phyloP scores from a whole-genome alignment of 2,329 filamentous ascomycete genomes.

The Colletotrichum costaricense region DNA sequence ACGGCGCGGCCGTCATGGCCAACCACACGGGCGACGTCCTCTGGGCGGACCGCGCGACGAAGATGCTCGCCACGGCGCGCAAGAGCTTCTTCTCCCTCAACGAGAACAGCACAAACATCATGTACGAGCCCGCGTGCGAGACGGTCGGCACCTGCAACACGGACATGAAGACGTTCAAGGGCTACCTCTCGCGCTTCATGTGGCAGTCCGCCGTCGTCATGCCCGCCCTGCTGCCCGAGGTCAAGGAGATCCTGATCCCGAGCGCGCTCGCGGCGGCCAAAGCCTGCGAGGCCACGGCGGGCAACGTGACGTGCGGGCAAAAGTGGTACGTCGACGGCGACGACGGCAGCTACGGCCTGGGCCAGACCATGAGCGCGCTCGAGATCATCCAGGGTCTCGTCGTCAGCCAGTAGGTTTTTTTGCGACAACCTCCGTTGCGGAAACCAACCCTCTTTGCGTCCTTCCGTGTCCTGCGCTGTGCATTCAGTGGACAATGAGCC shows the following conservation, averaged over 20 bases:
- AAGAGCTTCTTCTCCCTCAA: constrained; percentile 65
- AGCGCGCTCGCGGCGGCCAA: constrained; percentile 67
- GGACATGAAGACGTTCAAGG: constrained; percentile 77
- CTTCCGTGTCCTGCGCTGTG: too few species aligned
- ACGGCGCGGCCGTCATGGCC: constrained; percentile 72
- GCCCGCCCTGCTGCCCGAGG: constrained; percentile 60
- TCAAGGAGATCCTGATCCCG: constrained; percentile 60
- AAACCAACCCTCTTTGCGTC: background rate
- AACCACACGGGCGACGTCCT: constrained; percentile 65
- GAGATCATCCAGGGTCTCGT: constrained; percentile 70
- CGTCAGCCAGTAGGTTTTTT: constrained; percentile 52
- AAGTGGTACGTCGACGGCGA: constrained; percentile 70
- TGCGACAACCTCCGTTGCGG: background rate
- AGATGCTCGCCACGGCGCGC: constrained; percentile 60
- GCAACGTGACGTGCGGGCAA: constrained; percentile 67
- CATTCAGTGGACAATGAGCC: background rate
- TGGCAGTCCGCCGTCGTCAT: constrained; percentile 68
- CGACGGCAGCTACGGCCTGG: constrained; percentile 66
- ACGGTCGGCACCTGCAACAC: constrained; percentile 64
- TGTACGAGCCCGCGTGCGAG: constrained; percentile 78
- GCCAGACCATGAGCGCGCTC: constrained; percentile 74
- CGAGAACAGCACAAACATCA: constrained; percentile 65
- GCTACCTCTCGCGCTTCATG: constrained; percentile 73
- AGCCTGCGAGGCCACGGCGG: constrained; percentile 66
- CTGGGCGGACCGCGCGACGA: constrained; percentile 65